A percentile compares a stretch with the other conserved stretches of the same genome.
These are phyloP conservation scores for Lentinula sp. DNA, from an alignment of 768 basidiomycete genomes.

Conservation along the genomic window DNA sequence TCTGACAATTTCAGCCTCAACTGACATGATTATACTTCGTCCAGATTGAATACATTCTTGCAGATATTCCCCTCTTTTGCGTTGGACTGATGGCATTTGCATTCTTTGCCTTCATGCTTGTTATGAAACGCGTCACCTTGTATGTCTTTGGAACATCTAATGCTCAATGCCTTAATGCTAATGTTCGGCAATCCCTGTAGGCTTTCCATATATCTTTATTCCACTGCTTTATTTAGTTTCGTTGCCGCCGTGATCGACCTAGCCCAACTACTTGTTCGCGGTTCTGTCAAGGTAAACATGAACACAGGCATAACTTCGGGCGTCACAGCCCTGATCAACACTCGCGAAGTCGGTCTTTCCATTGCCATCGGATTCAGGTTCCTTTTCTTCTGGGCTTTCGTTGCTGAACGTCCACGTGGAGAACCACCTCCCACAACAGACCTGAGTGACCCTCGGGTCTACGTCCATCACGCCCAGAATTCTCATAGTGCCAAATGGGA, in stretches of 20 bases:
- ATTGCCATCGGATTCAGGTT: slow-evolving; percentile 54
- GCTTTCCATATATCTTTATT: slow-evolving; percentile 45
- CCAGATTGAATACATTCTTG: slow-evolving; percentile 51
- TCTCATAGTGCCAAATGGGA: slow-evolving; percentile 59
- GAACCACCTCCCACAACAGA: slow-evolving; percentile 21
- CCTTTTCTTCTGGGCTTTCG: slow-evolving; percentile 66
- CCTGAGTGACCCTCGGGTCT: slow-evolving; percentile 1
- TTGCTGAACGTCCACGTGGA: slow-evolving; percentile 48
- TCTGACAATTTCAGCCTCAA: not conserved
- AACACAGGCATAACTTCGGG: slow-evolving; percentile 21
- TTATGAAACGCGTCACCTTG: slow-evolving; percentile 46
- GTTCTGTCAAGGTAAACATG: slow-evolving; percentile 17
- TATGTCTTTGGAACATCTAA: slow-evolving; percentile 21
- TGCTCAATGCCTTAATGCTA: not conserved
- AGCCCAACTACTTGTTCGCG: slow-evolving; percentile 40
- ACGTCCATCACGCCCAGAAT: slow-evolving; percentile 14
- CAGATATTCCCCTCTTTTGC: slow-evolving; percentile 63
- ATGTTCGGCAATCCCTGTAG: slow-evolving; percentile 18
- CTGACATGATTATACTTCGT: not conserved
- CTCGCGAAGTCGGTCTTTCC: slow-evolving; percentile 55
- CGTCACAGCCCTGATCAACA: slow-evolving; percentile 31
- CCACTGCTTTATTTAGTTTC: slow-evolving; percentile 55
- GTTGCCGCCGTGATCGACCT: slow-evolving; percentile 60
- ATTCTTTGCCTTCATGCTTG: slow-evolving; percentile 49
- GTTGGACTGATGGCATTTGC: slow-evolving; percentile 63